Percentiles rank a stretch among this genome's conserved stretches.
Evolutionary conservation across 2,329 filamentous ascomycete genomes (phyloP).

Genomic region (Fusarium sterilihyphosum): DNA sequence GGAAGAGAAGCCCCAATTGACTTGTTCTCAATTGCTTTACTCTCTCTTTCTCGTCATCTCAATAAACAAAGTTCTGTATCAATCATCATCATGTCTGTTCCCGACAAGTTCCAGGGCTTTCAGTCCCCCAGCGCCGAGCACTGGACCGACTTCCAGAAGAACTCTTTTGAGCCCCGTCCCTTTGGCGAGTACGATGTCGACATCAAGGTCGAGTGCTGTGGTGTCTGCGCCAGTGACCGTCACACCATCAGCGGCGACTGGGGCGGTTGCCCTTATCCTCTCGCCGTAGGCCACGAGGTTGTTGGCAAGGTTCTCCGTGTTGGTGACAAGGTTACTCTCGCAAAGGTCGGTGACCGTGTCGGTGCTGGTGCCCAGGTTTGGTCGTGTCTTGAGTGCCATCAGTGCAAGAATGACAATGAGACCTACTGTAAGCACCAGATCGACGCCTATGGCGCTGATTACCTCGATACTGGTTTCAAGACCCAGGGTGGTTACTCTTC

Average conservation of each 20-base stretch:
- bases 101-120: conserved; percentile 70
- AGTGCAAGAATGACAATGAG: conserved; percentile 54
- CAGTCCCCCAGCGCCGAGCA: conserved; percentile 64
- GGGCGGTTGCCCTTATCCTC: conserved; percentile 69
- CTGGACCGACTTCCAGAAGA: conserved; percentile 72
- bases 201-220: conserved; percentile 85
- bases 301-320: conserved; percentile 75
- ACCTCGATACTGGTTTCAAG: conserved; percentile 61
- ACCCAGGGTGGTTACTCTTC: conserved; percentile 67
- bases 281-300: conserved; percentile 78
- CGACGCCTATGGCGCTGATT: conserved; percentile 62
- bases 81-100: conserved; percentile 58
- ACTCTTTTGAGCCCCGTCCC: conserved; percentile 83
- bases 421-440: conserved; percentile 53
- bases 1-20: conserved; percentile 10
- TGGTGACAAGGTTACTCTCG: conserved; percentile 59
- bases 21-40: neutral
- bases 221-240: conserved; percentile 77
- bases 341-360: conserved; percentile 67
- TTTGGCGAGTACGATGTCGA: conserved; percentile 90
- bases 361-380: conserved; percentile 67
- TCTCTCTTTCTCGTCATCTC: conserved; percentile 5
- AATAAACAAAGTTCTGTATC: neutral
- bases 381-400: conserved; percentile 59
- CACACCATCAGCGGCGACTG: conserved; percentile 77